Base-by-base conservation (phyloP, 2,329 filamentous ascomycete genomes). In the Ophiostoma triangulosporum region DNA sequence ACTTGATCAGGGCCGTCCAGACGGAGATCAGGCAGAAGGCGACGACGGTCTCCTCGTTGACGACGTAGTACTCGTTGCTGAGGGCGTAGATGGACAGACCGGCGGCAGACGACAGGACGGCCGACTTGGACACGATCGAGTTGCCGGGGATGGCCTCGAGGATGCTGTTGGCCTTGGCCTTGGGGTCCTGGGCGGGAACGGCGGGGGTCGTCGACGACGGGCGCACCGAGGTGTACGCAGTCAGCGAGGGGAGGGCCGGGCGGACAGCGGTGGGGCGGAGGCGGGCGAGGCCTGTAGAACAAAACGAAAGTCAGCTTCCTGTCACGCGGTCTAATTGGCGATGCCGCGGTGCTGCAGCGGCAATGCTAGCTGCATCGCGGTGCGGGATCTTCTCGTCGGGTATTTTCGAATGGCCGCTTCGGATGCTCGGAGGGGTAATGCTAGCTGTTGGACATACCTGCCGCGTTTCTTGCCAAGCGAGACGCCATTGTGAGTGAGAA, bases 11-110 rank as follows among this genome's bases (percentile, higher is more conserved):
- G 59, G 83, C 88, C 66, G 78, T 84, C 85, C 95, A 98, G 68
- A 97, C 87, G 69, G 85, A 88, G 68, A 97, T 76, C 65, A 98
- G 78, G 71, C 86, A 93, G 74, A 98, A 81, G 62, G 88, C 87
- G 67, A 95, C 87, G 68, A 98, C 86, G 60, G 90, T 86, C 78
- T 98, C 93, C 80, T 98, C 93, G 77, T 98, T 98, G 74, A 98
- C 80, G 69, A 98, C 89, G 74, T 96, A 97, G 78, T 97, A 89
- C 81, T 98, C 93, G 76, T 95, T 98, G 83, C 87, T 94, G 74
- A 98, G 89, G 66, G 89, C 93, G 69, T 93, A 95, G 70, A 95
- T 80, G 66, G 87, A 90, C 64, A 95, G 73, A 74, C 86, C 91
- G 66, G 93, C 88, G 61, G 85, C 84, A 64, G 88, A 90, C 67